Conservation (phyloP, 164 flowering plant genomes). For the Magnolia changhungtana region DNA sequence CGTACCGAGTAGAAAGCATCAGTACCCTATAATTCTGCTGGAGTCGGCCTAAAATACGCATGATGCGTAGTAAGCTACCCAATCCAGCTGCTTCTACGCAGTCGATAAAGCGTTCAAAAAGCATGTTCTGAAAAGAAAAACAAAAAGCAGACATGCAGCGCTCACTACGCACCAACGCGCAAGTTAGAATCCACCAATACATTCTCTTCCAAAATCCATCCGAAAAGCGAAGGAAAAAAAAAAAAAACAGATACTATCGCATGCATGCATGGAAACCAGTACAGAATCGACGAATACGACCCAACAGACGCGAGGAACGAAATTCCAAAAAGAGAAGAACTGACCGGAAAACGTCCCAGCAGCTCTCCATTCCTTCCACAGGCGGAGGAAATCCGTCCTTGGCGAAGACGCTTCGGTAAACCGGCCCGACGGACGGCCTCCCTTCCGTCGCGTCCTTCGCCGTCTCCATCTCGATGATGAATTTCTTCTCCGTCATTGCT, state of each 20-base stretch:
- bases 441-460: slow-evolving; percentile 50
- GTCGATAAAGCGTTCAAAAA: neutral
- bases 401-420: slow-evolving; percentile 68
- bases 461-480: slow-evolving; percentile 58
- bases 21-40: too few relatives aligned
- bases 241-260: neutral
- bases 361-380: slow-evolving; percentile 56
- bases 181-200: neutral
- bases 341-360: slow-evolving; percentile 94
- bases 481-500: slow-evolving; percentile 44
- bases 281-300: neutral
- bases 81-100: too few relatives aligned
- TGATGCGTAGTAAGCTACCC: too few relatives aligned
- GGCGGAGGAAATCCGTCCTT: slow-evolving; percentile 76
- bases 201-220: too few relatives aligned
- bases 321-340: slow-evolving; percentile 1
- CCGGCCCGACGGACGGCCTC: slow-evolving; percentile 74
- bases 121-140: neutral
- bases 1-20: too few relatives aligned
- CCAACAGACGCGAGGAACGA: neutral
- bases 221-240: too few relatives aligned
- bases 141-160: neutral
- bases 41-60: too few relatives aligned
- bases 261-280: neutral
- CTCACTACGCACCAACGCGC: neutral